Evolutionary conservation across 2,329 filamentous ascomycete species (phyloP), one percentile per base, ranked within the genome.

Genomic region (Hymenoscyphus salicellus): DNA sequence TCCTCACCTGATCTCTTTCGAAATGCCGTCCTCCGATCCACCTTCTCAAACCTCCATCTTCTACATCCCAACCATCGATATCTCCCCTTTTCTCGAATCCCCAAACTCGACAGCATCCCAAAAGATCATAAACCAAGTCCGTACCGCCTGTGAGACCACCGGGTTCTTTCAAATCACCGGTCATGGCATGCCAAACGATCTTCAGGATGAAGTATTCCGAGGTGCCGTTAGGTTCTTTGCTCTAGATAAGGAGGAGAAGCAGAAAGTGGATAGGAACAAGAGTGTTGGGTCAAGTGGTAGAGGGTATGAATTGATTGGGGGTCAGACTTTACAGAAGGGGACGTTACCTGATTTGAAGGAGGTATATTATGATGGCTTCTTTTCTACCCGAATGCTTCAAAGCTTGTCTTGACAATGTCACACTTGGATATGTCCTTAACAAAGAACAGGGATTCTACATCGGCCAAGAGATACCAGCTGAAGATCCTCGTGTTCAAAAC

Each of bases 141-240:
- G 79, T 5, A 68, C 74, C 33, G 79, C 79, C 59, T 82, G 80
- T 66, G 72, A 77, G 20, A 78, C 75, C 68, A 83, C 76, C 38
- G 83, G 83, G 3, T 85, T 85, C 73, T 84, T 85, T 74, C 82
- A 84, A 68, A 78, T 85, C 43, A 73, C 76, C 14, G 79, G 79
- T 14, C 82, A 84, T 68, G 74, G 77, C 2, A 75, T 85, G 2
- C 70, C 79, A 1, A 68, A 73, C 2, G 65, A 72, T 2, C 71
- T 81, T 8, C 81, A 81, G 66, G 66, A 77, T 8, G 71, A 71
- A 0, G 76, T 80, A 0, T 76, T 84, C 65, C 64, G 75, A 10
- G 75, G 75, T 1, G 75, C 78, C 17, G 77, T 78, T 69, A 73
- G 72, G n/a, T 76, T 86, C 65, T 85, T 86, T 70, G 70, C 72